Evolutionary conservation across 1,139 yeast genomes (phyloP), one percentile per base, ranked within the genome.

Genomic region (Barnettozyma hawaiiensis): DNA sequence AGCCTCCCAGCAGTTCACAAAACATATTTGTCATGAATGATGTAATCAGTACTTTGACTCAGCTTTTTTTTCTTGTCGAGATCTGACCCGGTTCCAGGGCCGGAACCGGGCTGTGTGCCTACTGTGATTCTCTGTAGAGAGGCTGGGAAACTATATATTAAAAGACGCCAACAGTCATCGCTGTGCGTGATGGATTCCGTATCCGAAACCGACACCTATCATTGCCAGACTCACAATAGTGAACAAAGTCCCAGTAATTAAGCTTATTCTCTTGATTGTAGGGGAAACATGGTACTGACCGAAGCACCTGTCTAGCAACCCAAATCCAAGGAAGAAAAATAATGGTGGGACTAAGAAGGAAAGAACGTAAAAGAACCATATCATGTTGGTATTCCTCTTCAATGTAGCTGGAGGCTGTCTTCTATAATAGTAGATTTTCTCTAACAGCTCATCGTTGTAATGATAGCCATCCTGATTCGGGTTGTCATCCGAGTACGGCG

Each of bases 341-440:
- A 48, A 37, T 16, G 51, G 51, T 28, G 51, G 51, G 8, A 48
- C 35, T 5, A 48, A 3, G 24, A 48, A 48, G 9, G 51, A 43
- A n/a, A 45, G 27, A n/a, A 41, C 23, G 33, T 41, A 47, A 4
- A 47, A n/a, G 5, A 39, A 2, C 50, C 50, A 48, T 20, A 31
- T 35, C 32, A 28, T 28, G 14, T 24, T 20, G 12, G 22, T 15
- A 19, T 5, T 23, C 16, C 19, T 26, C 19, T 22, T 35, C 23
- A 10, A 14, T 26, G 27, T 15, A 22, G 32, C 10, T 7, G 35
- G 28, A 11, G 40, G 45, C 7, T 45, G 40, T 9, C 34, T 31
- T 45, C 50, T 47, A 8, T 44, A 48, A 24, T 42, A 38, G 29
- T 39, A 37, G 12, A 48, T 42, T 31, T 45, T 47, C 24, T 45